These are phyloP conservation scores for Daldinia decipiens DNA, from an alignment of 495 filamentous ascomycete species.

Conservation along the genomic window DNA sequence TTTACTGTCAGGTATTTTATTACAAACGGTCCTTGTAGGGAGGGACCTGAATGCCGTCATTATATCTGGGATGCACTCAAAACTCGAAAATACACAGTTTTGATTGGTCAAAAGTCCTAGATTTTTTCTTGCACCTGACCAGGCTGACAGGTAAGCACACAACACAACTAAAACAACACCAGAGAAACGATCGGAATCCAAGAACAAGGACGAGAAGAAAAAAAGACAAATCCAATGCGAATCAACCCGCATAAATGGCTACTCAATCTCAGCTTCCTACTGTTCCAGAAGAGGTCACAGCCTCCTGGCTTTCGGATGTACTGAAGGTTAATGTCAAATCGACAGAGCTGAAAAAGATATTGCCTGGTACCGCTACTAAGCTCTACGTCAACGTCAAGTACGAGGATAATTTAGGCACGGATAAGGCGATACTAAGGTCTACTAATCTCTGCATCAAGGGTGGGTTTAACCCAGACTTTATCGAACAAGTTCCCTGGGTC, in stretches of 20 bases:
- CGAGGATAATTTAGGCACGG: conserved; percentile 13
- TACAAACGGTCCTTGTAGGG: no score
- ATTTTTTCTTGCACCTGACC: no score
- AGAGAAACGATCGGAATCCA: not conserved
- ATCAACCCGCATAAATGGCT: not conserved
- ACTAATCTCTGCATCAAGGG: conserved; percentile 48
- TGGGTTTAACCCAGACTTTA: conserved; percentile 43
- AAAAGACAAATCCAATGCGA: not conserved
- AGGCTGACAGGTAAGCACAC: no score
- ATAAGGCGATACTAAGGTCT: conserved; percentile 3
- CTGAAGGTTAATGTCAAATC: conserved; percentile 42
- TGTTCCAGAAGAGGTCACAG: conserved; percentile 41
- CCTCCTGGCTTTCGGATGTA: conserved; percentile 40
- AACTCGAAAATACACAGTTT: no score
- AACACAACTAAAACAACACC: no score
- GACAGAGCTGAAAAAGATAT: conserved; percentile 23
- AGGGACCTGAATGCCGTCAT: no score
- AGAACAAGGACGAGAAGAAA: not conserved
- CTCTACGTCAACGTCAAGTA: conserved; percentile 44
- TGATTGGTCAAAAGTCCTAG: no score
- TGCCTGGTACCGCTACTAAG: conserved; percentile 43
- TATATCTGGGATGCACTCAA: no score
- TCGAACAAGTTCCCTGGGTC: conserved; percentile 30
- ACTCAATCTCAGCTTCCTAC: conserved; percentile 7
- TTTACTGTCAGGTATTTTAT: no score